A percentile compares a stretch with the other conserved stretches of the same genome.
phyloP scores from a whole-genome alignment of 2,329 filamentous ascomycete genomes.

The Alternaria novae-zelandiae region DNA sequence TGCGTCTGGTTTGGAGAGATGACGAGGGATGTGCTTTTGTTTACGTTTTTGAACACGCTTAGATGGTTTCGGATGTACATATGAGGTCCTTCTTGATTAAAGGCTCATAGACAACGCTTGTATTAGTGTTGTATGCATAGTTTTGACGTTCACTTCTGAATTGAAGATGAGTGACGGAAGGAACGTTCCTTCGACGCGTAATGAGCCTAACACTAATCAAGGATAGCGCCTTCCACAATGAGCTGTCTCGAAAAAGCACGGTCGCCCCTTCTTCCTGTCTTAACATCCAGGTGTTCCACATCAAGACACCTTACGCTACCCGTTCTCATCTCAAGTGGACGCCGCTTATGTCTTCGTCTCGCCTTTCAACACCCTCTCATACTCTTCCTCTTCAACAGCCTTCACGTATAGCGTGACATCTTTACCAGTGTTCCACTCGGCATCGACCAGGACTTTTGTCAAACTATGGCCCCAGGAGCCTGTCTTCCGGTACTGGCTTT shows the following conservation, averaged over 20 bases:
- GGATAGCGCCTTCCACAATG: neutral
- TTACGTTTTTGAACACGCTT: neutral
- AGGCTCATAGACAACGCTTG: neutral
- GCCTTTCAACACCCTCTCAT: neutral
- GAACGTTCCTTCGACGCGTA: neutral
- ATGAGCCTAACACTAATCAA: neutral
- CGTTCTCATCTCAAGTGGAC: neutral
- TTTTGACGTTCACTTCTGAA: neutral
- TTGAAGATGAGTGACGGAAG: neutral
- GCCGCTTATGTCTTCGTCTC: neutral
- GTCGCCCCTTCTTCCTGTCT: neutral
- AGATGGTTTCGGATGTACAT: neutral
- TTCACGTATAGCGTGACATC: neutral
- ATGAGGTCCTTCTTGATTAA: neutral
- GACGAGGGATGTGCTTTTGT: neutral
- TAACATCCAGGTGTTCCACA: neutral
- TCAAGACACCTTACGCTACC: neutral
- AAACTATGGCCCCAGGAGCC: neutral
- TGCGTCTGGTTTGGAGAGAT: neutral
- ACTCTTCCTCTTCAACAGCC: neutral
- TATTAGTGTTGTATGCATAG: neutral
- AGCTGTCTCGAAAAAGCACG: neutral
- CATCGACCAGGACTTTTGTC: neutral
- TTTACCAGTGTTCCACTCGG: neutral
- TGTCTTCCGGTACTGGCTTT: neutral